Conservation (phyloP, 345 rosid species). For the Lepidium africanum region DNA sequence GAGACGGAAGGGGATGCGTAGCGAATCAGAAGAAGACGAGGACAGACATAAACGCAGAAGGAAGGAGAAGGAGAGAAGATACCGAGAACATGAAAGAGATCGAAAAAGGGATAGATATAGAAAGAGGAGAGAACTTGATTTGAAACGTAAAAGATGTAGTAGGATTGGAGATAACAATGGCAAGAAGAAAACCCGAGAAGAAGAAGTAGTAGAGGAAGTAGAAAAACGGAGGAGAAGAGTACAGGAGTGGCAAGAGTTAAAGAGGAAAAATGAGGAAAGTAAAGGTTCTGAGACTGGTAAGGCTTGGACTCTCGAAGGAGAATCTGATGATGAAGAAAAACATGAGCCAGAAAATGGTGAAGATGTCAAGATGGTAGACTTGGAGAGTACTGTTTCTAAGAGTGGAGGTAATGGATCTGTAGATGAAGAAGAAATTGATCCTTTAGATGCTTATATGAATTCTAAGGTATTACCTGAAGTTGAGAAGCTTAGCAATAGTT, state of each 20-base stretch:
- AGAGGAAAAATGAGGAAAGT: slow-evolving; percentile 60
- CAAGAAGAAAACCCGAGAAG: slow-evolving; percentile 51
- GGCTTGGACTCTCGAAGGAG: slow-evolving; percentile 76
- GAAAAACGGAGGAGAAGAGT: slow-evolving; percentile 77
- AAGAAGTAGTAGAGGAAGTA: slow-evolving; percentile 69
- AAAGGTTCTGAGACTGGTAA: slow-evolving; percentile 45
- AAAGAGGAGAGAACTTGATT: slow-evolving; percentile 24
- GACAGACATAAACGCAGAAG: slow-evolving; percentile 32
- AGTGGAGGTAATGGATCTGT: slow-evolving; percentile 3
- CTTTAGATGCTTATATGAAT: slow-evolving; percentile 85
- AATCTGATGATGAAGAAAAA: slow-evolving; percentile 75
- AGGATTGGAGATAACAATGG: slow-evolving; percentile 36
- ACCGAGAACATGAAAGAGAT: slow-evolving; percentile 10
- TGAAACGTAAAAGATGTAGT: slow-evolving; percentile 43
- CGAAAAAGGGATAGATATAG: background rate
- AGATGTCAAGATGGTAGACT: slow-evolving; percentile 40
- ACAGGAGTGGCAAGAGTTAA: slow-evolving; percentile 81
- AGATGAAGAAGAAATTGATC: slow-evolving; percentile 71
- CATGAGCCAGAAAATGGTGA: slow-evolving; percentile 31
- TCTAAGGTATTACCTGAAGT: slow-evolving; percentile 79
- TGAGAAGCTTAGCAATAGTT: slow-evolving; percentile 45
- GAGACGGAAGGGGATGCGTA: background rate
- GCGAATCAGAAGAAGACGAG: slow-evolving; percentile 37
- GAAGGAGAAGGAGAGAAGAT: slow-evolving; percentile 11
- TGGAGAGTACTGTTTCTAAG: slow-evolving; percentile 15